Base-by-base conservation (phyloP, 2,329 filamentous ascomycete species). In the Pyrenophora graminea region DNA sequence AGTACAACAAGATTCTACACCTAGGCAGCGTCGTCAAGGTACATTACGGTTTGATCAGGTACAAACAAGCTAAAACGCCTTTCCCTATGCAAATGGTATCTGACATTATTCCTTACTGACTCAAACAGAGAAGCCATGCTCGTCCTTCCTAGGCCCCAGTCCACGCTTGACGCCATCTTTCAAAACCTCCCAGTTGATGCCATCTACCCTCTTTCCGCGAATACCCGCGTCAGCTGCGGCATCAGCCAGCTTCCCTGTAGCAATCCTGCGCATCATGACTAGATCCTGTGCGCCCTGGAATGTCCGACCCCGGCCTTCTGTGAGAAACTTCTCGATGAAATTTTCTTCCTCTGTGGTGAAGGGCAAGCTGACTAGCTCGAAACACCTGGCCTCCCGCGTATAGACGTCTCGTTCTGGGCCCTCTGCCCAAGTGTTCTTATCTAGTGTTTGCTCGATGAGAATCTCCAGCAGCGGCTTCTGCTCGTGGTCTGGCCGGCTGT, bases 311-410 rank as follows among this genome's bases (percentile, higher is more conserved):
- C 84, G 83, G 9, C 88, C 87, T 4, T 78, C 76, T 0, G 83
- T 78, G 32, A 95, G 75, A 51, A 82, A 87, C 21, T 87, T 82
- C 59, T 87, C 84, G 55, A 95, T 85, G 87, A 89, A 93, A 4
- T 68, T 68, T 67, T 92, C 89, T 67, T 96, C 91, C 15, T 82
- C 77, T 1, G 77, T 69, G 50, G 84, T 84, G n/a, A 95, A 82
- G 0, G 90, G 88, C 55, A 93, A 73, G 54, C 87, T 86, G 7
- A 90, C 81, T 0, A 95, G 78, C 69, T 93, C 88, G 39, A 84
- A 81, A 0, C 85, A 85, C 15, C 83, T 82, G 13, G 80, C 77
- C 2, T 84, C 82, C 17, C 78, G 70, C 17, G 65, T 54, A 49
- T 60, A 70, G 27, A 48, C 21, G 12, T 52, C 46, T 6, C 58